Percentiles rank a stretch among this genome's conserved stretches.
Conservation (phyloP, 768 basidiomycete species). For the Piloderma croceum region DNA sequence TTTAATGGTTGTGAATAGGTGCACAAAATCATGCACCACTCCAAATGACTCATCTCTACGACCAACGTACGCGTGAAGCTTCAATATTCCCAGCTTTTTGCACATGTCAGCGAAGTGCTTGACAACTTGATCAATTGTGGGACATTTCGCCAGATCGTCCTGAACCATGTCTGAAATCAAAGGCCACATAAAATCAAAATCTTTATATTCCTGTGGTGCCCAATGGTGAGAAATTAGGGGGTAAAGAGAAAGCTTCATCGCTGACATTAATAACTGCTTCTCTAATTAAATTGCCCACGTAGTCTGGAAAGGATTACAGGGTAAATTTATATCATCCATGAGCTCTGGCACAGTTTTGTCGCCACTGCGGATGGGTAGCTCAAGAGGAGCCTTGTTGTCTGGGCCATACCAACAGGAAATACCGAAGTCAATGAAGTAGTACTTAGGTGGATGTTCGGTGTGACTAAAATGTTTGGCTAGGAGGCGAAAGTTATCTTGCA, state of each 20-base stretch:
- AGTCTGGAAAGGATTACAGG: constrained; percentile 18
- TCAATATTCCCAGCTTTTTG: constrained; percentile 6
- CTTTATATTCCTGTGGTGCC: constrained; percentile 2
- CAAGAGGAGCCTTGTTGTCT: constrained; percentile 18
- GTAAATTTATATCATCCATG: not conserved
- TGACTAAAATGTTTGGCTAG: constrained; percentile 8
- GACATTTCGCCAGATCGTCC: constrained; percentile 15
- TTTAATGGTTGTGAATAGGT: too few relatives aligned
- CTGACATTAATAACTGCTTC: constrained; percentile 13
- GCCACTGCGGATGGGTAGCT: constrained; percentile 17
- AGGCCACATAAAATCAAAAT: constrained; percentile 19
- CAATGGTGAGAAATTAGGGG: not conserved
- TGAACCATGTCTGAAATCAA: constrained; percentile 19
- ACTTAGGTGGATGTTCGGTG: constrained; percentile 9
- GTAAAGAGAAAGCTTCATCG: not conserved
- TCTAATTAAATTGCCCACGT: constrained; percentile 18
- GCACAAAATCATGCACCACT: constrained; percentile 35
- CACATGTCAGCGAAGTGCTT: constrained; percentile 13
- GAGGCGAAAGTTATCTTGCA: constrained; percentile 3
- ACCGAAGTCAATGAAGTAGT: constrained; percentile 36
- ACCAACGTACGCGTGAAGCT: constrained; percentile 4
- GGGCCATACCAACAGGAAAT: constrained; percentile 25
- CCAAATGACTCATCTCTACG: constrained; percentile 1
- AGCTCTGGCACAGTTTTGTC: constrained; percentile 23
- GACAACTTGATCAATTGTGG: constrained; percentile 17